Conservation (phyloP, 2,329 filamentous ascomycete species). For the Nemania sp. region DNA sequence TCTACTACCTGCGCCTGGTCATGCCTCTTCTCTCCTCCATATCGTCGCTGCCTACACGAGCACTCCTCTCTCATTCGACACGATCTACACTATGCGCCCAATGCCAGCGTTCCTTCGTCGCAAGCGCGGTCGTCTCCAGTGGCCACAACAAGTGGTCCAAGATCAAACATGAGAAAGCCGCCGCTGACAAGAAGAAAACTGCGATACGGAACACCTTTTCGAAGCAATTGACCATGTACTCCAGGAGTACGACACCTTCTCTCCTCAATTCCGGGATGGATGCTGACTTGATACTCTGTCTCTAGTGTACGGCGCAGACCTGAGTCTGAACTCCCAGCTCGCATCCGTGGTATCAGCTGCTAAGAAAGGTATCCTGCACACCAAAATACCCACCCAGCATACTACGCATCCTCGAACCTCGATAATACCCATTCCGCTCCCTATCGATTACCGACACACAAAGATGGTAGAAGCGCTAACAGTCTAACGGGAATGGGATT, state of each 20-base stretch:
- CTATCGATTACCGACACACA: too few relatives aligned
- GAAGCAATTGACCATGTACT: conserved; percentile 73
- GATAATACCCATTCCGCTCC: background rate
- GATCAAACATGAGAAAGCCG: conserved; percentile 93
- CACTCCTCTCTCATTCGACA: conserved; percentile 17
- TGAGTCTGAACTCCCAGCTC: conserved; percentile 74
- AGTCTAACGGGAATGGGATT: conserved; percentile 1
- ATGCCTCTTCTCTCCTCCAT: conserved; percentile 30
- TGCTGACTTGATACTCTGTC: conserved; percentile 20
- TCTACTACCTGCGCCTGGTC: too few relatives aligned
- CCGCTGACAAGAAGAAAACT: conserved; percentile 79
- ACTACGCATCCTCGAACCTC: too few relatives aligned
- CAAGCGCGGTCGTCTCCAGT: conserved; percentile 52
- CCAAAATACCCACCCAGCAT: too few relatives aligned
- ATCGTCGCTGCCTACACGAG: conserved; percentile 8
- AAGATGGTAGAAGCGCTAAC: too few relatives aligned
- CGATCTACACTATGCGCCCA: conserved; percentile 46
- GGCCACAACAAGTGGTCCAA: conserved; percentile 96
- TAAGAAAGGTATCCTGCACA: conserved; percentile 81
- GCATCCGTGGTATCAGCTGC: conserved; percentile 72
- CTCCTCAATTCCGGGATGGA: conserved; percentile 6
- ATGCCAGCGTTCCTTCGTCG: conserved; percentile 54
- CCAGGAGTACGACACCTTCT: conserved; percentile 62
- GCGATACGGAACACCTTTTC: conserved; percentile 68
- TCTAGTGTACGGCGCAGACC: conserved; percentile 74